Base-by-base conservation (phyloP, 768 basidiomycete species). In the Boletus subparvulus region DNA sequence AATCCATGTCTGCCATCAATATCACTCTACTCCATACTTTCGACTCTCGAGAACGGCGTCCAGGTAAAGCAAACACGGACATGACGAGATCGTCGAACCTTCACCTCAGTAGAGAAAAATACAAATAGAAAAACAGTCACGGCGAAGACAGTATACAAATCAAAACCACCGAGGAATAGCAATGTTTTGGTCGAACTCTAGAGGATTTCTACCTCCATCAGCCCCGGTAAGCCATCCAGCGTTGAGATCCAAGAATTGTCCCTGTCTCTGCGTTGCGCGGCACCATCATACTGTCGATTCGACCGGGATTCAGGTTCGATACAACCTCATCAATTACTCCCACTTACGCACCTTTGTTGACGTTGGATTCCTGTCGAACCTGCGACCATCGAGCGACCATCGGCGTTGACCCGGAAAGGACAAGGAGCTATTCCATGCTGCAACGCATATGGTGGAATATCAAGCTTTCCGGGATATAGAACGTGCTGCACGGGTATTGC, bases 261-360 rank as follows among this genome's bases (percentile, higher is more conserved):
- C 11, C 49, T 8, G 30, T 43, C 11, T 49, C 54, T 40, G 19
- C n/a, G 10, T 11, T n/a, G 13, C 24, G 47, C 19, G 42, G 39
- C 5, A 24, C n/a, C 28, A n/a, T 17, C 30, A 24, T 19, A 21
- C 56, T 62, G 21, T 28, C 16, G 12, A 28, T 3, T 33, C 9
- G 14, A 40, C 9, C 42, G 28, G 4, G 3, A 3, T 44, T 58
- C 21, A 54, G 33, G 14, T 17, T n/a, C 9, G 17, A 39, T 43
- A 24, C 26, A n/a, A 50, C n/a, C 0, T 33, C 24, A 3, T 32
- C 7, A 11, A 35, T 17, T 2, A 48, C 7, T 21, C 6, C n/a
- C 30, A 59, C 56, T 58, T 40, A 67, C 65, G 55, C n/a, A 64
- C 65, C 55, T 61, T 41, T 33, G 40, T 36, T 28, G 50, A 24